Evolutionary conservation across 2,329 filamentous ascomycete genomes (phyloP), one percentile per base, ranked within the genome.

Genomic region (Helicocarpus griseus): DNA sequence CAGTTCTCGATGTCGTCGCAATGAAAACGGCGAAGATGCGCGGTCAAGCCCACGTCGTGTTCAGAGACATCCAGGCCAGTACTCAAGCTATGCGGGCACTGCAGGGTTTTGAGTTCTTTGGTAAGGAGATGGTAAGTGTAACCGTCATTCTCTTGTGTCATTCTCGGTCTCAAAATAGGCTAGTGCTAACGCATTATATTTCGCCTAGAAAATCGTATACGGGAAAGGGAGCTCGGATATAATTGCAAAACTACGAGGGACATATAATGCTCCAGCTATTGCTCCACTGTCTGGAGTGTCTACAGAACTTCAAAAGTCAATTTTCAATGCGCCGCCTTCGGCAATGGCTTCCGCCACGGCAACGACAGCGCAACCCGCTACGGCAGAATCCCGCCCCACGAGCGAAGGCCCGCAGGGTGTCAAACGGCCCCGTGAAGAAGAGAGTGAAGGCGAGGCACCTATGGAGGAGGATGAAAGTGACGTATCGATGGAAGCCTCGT

Each of bases 1-100:
- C 89, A 0, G 86, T 98, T 14, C 80, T 98, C 53, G 93, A 98
- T 66, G 81, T 98, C 19, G 86, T 96, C 46, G 87, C 88, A 28
- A 76, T 96, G 60, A 94, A 89, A 73, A 95, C 88, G 1, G 77
- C 78, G 67, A 89, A 89, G 72, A 96, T 97, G 90, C 85, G 93
- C 47, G 93, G 93, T 2, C 93, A 98, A 71, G 93, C 93, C 55
- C 93, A 97, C 64, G 76, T 98, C 54, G 86, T 93, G 13, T 97
- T 89, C 67, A 81, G 87, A 53, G 91, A 98, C 66, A 77, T 91
- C 31, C 86, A 95, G 59, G 83, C 88, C n/a, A 89, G 89, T 48
- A 95, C 90, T 22, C 89, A 95, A 65, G 93, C 93, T 1, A 88
- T 98, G 88, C 78, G 91, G 58, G 83, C 87, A 9, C 74, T 96